Evolutionary conservation across 2,329 filamentous ascomycete species (phyloP).

Genomic region (Pseudogymnoascus sp.): DNA sequence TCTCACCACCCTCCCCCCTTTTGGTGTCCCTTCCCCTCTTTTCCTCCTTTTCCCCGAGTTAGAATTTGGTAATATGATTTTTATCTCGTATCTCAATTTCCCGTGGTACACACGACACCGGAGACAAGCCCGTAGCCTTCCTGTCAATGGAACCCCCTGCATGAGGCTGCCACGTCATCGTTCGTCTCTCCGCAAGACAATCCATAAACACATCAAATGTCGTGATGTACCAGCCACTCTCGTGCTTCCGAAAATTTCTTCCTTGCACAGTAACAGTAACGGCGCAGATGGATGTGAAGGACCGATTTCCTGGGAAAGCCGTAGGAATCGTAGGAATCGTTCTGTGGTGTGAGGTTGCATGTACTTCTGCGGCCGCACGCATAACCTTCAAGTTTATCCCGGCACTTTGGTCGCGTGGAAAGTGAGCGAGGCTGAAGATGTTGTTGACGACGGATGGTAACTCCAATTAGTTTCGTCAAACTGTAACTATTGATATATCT

Average conservation of each 20-base stretch:
- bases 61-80: neutral
- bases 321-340: neutral
- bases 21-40: neutral
- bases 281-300: neutral
- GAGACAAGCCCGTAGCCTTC: neutral
- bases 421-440: neutral
- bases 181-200: neutral
- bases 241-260: neutral
- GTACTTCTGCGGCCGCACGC: neutral
- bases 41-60: neutral
- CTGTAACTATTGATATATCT: neutral
- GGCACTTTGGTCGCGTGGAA: neutral
- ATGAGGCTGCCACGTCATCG: neutral
- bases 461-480: neutral
- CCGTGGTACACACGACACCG: neutral
- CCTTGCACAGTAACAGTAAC: neutral
- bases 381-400: neutral
- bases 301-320: neutral
- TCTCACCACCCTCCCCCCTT: neutral
- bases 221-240: neutral
- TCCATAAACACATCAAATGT: neutral
- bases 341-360: neutral
- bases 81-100: no score
- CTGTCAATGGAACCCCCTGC: neutral
- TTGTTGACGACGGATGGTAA: neutral